These are phyloP conservation scores for Saccharomycopsis lassenensis DNA, from an alignment of 805 yeast genomes.

Conservation along the genomic window DNA sequence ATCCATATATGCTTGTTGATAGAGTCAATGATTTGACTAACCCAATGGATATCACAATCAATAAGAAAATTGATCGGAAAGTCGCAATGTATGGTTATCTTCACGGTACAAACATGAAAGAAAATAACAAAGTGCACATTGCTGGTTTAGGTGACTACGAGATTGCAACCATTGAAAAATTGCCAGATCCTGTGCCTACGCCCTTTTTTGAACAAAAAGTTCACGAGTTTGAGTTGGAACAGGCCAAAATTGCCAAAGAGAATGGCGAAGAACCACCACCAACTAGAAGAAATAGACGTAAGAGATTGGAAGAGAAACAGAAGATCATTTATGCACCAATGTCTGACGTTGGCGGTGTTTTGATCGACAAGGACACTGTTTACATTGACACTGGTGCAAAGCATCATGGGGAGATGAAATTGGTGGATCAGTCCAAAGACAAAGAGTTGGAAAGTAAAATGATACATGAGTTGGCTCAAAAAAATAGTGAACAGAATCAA, in stretches of 20 bases:
- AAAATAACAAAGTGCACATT: conserved; percentile 72
- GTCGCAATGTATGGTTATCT: conserved; percentile 89
- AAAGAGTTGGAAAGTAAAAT: conserved; percentile 12
- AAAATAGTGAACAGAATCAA: conserved; percentile 5
- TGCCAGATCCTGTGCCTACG: conserved; percentile 99
- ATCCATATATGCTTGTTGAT: conserved; percentile 86
- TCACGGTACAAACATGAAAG: conserved; percentile 77
- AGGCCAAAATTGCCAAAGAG: conserved; percentile 51
- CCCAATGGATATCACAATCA: conserved; percentile 58
- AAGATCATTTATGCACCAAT: conserved; percentile 96
- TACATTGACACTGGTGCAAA: conserved; percentile 66
- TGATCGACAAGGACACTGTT: conserved; percentile 95
- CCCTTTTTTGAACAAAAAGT: conserved; percentile 82
- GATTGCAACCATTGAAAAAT: conserved; percentile 66
- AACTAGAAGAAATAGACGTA: conserved; percentile 50
- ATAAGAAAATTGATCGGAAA: conserved; percentile 78
- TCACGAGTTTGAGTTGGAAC: conserved; percentile 72
- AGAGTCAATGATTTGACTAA: conserved; percentile 90
- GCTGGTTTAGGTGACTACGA: conserved; percentile 93
- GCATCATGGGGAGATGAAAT: conserved; percentile 21
- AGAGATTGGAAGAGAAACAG: conserved; percentile 87
- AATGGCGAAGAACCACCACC: conserved; percentile 43
- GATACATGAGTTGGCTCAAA: conserved; percentile 10
- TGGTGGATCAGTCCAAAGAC: conserved; percentile 13
- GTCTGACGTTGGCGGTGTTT: conserved; percentile 99